Evolutionary conservation across 2,329 filamentous ascomycete genomes (phyloP).

Genomic region (Hypoxylon sp.): DNA sequence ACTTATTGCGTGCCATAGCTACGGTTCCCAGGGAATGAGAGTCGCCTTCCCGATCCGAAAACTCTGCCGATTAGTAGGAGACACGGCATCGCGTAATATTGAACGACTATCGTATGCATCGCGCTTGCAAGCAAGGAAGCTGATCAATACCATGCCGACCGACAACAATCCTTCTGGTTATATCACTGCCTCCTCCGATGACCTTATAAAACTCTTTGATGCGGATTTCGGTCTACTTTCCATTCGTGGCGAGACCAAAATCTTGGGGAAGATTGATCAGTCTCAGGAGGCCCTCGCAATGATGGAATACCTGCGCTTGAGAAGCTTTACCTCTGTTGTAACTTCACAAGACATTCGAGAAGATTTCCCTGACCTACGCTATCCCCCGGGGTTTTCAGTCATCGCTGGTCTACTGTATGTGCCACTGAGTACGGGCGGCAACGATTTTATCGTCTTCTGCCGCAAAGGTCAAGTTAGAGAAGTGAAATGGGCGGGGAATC

Average conservation of each 20-base stretch:
- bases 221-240: constrained; percentile 87
- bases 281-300: constrained; percentile 85
- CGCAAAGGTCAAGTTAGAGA: constrained; percentile 78
- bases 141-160: constrained; percentile 86
- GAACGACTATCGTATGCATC: constrained; percentile 88
- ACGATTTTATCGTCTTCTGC: constrained; percentile 92
- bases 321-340: constrained; percentile 76
- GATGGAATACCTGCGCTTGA: constrained; percentile 83
- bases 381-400: constrained; percentile 78
- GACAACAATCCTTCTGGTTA: constrained; percentile 86
- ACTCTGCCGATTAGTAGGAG: constrained; percentile 88
- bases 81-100: constrained; percentile 86
- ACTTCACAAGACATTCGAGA: constrained; percentile 77
- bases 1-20: constrained; percentile 84
- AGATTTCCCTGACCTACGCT: constrained; percentile 84
- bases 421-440: constrained; percentile 76
- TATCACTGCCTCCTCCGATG: constrained; percentile 88
- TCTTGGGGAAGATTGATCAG: constrained; percentile 76
- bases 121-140: constrained; percentile 82
- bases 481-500: constrained; percentile 87
- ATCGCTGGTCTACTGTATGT: constrained; percentile 85
- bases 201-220: constrained; percentile 83
- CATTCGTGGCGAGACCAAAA: constrained; percentile 88
- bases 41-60: constrained; percentile 91
- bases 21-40: constrained; percentile 81